These are phyloP conservation scores for Entomophthora muscae DNA, from an alignment of 371 early-diverging fungal species.

Conservation along the genomic window DNA sequence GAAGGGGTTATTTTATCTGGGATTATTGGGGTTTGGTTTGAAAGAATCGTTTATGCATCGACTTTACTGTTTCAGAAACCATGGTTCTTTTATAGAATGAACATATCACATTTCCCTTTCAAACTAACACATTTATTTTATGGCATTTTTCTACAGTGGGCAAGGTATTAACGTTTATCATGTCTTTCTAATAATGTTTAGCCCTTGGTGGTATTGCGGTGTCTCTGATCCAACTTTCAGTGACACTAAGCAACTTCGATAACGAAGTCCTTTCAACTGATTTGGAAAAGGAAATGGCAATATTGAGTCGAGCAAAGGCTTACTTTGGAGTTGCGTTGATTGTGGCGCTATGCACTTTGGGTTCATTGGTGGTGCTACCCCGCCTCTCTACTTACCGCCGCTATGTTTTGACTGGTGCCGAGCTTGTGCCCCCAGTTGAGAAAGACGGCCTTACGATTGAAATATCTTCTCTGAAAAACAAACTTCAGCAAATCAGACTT, in stretches of 20 bases:
- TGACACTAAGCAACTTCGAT: constrained; percentile 13
- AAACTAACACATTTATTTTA: too few relatives aligned
- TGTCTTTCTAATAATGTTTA: constrained; percentile 6
- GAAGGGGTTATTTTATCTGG: too few relatives aligned
- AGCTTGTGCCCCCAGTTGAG: neutral
- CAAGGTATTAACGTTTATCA: constrained; percentile 22
- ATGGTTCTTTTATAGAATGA: too few relatives aligned
- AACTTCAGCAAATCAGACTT: neutral
- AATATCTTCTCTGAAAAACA: neutral
- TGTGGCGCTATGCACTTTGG: neutral
- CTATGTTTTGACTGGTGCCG: neutral
- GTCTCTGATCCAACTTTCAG: constrained; percentile 28
- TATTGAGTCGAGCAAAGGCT: neutral
- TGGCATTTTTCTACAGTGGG: constrained; percentile 18
- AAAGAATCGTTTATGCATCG: too few relatives aligned
- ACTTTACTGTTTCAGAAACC: too few relatives aligned
- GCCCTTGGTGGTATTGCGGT: constrained; percentile 35
- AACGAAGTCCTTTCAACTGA: constrained; percentile 4
- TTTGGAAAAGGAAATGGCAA: constrained; percentile 13
- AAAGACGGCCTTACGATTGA: neutral
- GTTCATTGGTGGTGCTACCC: neutral
- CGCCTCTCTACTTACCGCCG: neutral
- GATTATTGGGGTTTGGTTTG: too few relatives aligned
- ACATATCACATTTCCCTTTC: too few relatives aligned
- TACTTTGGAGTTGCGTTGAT: constrained; percentile 1